Evolutionary conservation across 2,329 filamentous ascomycete species (phyloP).

Genomic region (Aureobasidium sp.): DNA sequence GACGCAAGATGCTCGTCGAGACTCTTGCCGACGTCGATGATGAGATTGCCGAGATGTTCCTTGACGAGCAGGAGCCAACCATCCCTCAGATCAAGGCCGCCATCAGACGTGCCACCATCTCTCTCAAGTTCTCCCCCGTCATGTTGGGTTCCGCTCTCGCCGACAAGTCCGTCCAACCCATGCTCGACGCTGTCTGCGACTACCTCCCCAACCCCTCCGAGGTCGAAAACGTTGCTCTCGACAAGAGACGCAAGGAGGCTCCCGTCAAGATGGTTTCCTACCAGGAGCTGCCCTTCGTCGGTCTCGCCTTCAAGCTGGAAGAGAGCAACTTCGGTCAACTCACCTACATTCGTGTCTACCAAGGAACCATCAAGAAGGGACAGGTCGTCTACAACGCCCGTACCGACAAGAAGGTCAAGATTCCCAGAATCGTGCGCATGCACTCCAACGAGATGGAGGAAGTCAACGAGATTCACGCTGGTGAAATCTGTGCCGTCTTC

Average conservation of each 20-base stretch:
- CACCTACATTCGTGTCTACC: slow-evolving; percentile 97
- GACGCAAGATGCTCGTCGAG: slow-evolving; percentile 79
- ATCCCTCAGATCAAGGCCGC: slow-evolving; percentile 80
- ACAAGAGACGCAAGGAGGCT: slow-evolving; percentile 68
- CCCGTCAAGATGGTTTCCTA: slow-evolving; percentile 85
- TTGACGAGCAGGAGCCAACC: slow-evolving; percentile 77
- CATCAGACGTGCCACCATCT: slow-evolving; percentile 83
- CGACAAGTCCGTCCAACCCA: slow-evolving; percentile 90
- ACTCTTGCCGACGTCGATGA: slow-evolving; percentile 96
- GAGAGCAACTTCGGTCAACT: slow-evolving; percentile 98
- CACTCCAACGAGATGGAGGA: slow-evolving; percentile 99
- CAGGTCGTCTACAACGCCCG: slow-evolving; percentile 88
- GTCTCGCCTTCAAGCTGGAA: slow-evolving; percentile 96
- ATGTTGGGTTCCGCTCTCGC: slow-evolving; percentile 94
- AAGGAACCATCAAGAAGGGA: slow-evolving; percentile 81
- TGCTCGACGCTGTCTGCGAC: slow-evolving; percentile 94
- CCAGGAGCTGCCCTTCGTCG: slow-evolving; percentile 87
- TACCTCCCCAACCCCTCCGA: slow-evolving; percentile 89
- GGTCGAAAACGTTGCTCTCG: slow-evolving; percentile 80
- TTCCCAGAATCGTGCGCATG: slow-evolving; percentile 97
- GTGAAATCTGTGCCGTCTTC: slow-evolving; percentile 97
- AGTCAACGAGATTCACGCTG: slow-evolving; percentile 80
- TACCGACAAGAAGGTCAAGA: slow-evolving; percentile 90
- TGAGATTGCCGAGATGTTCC: slow-evolving; percentile 89
- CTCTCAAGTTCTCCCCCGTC: slow-evolving; percentile 83